These are phyloP conservation scores for Endotrypanum monterogeii DNA, from an alignment of 208 protist genomes.

Conservation along the genomic window DNA sequence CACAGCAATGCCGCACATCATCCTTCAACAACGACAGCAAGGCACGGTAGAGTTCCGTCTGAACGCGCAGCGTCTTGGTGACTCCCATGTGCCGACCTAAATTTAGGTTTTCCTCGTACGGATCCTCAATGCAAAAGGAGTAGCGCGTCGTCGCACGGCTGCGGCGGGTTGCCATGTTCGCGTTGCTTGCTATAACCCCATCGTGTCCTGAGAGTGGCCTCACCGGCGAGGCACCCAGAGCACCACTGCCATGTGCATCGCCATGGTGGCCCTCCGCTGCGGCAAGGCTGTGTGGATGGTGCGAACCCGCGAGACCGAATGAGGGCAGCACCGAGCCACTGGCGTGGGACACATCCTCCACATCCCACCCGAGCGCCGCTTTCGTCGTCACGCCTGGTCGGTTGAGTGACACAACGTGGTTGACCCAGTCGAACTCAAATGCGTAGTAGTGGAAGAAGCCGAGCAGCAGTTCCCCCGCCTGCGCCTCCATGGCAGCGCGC, in stretches of 20 bases:
- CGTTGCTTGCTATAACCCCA: not conserved
- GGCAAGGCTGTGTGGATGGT: constrained; percentile 1
- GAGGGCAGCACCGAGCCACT: not conserved
- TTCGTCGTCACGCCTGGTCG: constrained; percentile 78
- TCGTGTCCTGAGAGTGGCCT: not conserved
- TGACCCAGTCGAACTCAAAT: constrained; percentile 87
- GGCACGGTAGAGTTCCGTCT: constrained; percentile 77
- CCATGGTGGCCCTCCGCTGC: not conserved
- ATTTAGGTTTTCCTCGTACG: constrained; percentile 90
- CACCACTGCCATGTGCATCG: constrained; percentile 12
- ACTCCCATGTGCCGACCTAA: constrained; percentile 86
- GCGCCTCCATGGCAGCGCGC: constrained; percentile 32
- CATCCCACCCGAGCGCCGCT: constrained; percentile 71
- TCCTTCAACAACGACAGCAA: constrained; percentile 83
- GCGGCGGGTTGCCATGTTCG: constrained; percentile 13
- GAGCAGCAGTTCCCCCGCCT: constrained; percentile 79
- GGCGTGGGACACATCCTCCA: constrained; percentile 47
- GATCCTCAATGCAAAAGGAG: constrained; percentile 90
- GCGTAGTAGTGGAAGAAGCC: constrained; percentile 93
- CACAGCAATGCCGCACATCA: constrained; percentile 56
- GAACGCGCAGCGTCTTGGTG: constrained; percentile 84
- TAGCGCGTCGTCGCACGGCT: constrained; percentile 57
- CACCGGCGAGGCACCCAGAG: not conserved
- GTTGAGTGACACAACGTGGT: constrained; percentile 90
- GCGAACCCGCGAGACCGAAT: not conserved